These are phyloP conservation scores for Rubia yunnanensis DNA, from an alignment of 257 asterid genomes.

Conservation along the genomic window DNA sequence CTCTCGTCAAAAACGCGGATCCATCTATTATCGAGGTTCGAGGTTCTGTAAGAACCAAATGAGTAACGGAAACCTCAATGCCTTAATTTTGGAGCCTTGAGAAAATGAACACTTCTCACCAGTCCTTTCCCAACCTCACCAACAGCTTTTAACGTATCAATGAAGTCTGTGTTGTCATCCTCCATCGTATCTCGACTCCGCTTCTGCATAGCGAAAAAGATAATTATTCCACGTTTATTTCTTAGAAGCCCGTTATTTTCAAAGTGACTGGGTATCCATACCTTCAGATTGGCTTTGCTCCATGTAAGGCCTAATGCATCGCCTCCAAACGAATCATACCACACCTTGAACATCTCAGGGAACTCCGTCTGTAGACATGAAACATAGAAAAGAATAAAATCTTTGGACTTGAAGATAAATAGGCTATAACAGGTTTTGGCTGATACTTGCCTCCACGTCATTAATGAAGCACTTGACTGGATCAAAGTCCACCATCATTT, in stretches of 20 bases:
- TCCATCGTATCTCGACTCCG: slow-evolving; percentile 44
- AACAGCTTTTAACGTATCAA: slow-evolving; percentile 46
- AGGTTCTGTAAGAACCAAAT: neutral
- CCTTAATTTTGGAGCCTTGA: slow-evolving; percentile 52
- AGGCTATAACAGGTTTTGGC: neutral
- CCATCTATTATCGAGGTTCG: neutral
- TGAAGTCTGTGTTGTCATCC: slow-evolving; percentile 31
- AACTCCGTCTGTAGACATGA: slow-evolving; percentile 51
- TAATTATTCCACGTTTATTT: neutral
- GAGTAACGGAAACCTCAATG: slow-evolving; percentile 4
- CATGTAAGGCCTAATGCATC: slow-evolving; percentile 91
- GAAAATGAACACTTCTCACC: slow-evolving; percentile 58
- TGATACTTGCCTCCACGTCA: slow-evolving; percentile 67
- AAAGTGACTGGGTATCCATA: slow-evolving; percentile 10
- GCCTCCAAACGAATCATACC: slow-evolving; percentile 91
- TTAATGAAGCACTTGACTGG: slow-evolving; percentile 55
- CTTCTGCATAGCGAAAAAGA: slow-evolving; percentile 44
- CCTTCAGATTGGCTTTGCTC: slow-evolving; percentile 50
- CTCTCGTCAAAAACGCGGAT: neutral
- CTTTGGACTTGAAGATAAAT: neutral
- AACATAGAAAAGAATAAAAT: slow-evolving; percentile 5
- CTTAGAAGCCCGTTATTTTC: neutral
- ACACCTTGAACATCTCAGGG: slow-evolving; percentile 60
- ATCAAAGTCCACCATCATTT: slow-evolving; percentile 89
- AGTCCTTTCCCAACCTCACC: slow-evolving; percentile 86